Evolutionary conservation across 306 rosid species (phyloP).

Genomic region (Acmispon strigosus): DNA sequence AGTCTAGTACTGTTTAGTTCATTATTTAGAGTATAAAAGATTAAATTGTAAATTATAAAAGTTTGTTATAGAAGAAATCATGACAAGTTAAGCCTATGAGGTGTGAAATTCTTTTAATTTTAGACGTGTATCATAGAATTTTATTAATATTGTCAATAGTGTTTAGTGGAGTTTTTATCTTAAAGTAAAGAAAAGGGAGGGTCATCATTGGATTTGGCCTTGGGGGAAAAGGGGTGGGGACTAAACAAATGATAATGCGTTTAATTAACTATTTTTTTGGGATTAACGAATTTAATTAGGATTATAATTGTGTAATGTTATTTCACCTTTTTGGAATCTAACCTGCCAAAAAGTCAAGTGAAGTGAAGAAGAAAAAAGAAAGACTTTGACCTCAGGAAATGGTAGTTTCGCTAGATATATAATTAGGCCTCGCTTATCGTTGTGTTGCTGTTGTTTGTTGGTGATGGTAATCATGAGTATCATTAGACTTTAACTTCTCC

Average conservation of each 20-base stretch:
- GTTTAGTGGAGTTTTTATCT: constrained; percentile 27
- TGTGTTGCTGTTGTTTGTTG: not conserved
- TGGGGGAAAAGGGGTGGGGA: constrained; percentile 20
- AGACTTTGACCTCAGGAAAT: constrained; percentile 11
- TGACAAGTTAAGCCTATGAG: too few relatives aligned
- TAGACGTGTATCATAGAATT: too few relatives aligned
- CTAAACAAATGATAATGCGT: not conserved
- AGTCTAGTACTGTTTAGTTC: too few relatives aligned
- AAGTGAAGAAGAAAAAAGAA: not conserved
- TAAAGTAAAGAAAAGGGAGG: constrained; percentile 1
- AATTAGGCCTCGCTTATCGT: not conserved
- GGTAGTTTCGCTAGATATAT: not conserved
- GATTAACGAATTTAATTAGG: constrained; percentile 1
- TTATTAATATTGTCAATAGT: too few relatives aligned
- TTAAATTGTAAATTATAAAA: too few relatives aligned
- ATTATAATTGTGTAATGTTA: not conserved
- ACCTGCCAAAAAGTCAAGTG: constrained; percentile 13
- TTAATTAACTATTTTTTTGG: not conserved
- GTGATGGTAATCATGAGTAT: not conserved
- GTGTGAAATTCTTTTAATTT: too few relatives aligned
- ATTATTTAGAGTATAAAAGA: too few relatives aligned
- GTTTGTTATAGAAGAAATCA: too few relatives aligned
- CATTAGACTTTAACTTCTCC: not conserved
- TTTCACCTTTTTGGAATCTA: constrained; percentile 5
- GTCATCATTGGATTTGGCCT: constrained; percentile 5